These are phyloP conservation scores for Fusarium nematophilum DNA, from an alignment of 2,329 filamentous ascomycete species.

Conservation along the genomic window DNA sequence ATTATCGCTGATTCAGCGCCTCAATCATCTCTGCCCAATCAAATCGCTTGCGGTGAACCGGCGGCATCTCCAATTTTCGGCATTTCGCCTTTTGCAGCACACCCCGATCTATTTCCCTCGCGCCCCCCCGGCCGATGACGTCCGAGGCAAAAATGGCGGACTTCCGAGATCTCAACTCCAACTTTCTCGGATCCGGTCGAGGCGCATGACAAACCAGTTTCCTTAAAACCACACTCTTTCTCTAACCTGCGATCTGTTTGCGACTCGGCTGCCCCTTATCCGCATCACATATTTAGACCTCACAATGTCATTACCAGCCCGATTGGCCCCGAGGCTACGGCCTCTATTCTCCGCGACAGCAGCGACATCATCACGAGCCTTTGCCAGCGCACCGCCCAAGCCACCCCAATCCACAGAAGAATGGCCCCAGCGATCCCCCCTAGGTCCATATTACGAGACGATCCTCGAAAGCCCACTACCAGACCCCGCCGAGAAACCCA, in stretches of 20 bases:
- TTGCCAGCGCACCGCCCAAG: constrained; percentile 43
- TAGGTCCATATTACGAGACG: constrained; percentile 70
- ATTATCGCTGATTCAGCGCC: constrained; percentile 8
- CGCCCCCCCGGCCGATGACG: constrained; percentile 46
- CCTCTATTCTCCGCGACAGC: constrained; percentile 39
- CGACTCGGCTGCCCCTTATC: not conserved
- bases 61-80: not conserved
- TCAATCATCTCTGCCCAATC: not conserved
- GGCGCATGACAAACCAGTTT: constrained; percentile 21
- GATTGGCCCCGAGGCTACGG: constrained; percentile 47
- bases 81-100: not conserved
- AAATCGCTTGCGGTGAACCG: not conserved
- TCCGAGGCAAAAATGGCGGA: constrained; percentile 46
- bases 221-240: constrained; percentile 8
- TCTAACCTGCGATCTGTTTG: not conserved
- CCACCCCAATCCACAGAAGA: constrained; percentile 33
- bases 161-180: constrained; percentile 42
- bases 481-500: constrained; percentile 54
- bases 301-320: constrained; percentile 47
- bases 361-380: constrained; percentile 37
- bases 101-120: not conserved
- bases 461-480: constrained; percentile 62
- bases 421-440: constrained; percentile 56
- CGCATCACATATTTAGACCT: not conserved
- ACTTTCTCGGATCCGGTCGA: constrained; percentile 31